Conservation (phyloP, 495 filamentous ascomycete genomes). For the Xylaria acuta region DNA sequence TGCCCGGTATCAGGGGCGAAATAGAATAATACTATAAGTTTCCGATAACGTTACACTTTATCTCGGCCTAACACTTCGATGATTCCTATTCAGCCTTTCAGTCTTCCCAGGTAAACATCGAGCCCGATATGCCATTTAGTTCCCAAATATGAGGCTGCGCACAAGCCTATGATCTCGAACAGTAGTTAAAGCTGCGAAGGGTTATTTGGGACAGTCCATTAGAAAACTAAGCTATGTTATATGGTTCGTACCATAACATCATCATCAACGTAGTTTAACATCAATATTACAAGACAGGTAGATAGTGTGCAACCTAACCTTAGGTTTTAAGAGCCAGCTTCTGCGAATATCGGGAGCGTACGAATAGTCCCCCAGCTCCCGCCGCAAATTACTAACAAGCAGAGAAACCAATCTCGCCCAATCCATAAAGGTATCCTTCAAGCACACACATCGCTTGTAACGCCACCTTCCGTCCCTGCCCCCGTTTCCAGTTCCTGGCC, state of each 20-base stretch:
- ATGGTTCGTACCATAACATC: not conserved
- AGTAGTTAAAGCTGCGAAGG: not conserved
- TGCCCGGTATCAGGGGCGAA: not conserved
- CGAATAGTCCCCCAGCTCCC: not conserved
- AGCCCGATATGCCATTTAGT: not conserved
- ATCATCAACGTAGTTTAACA: not conserved
- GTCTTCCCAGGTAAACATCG: not conserved
- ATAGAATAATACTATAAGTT: not conserved
- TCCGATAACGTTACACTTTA: not conserved
- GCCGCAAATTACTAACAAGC: not conserved
- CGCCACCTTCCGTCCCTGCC: slow-evolving; percentile 13
- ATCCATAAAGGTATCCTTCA: not conserved
- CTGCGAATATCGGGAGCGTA: not conserved
- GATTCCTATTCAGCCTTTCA: not conserved
- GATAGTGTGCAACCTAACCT: not conserved
- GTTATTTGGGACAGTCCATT: not conserved
- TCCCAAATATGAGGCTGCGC: not conserved
- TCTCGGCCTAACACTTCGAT: not conserved
- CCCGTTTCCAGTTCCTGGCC: slow-evolving; percentile 24
- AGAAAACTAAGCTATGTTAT: not conserved
- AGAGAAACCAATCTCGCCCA: not conserved
- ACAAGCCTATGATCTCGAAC: not conserved
- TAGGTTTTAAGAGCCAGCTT: not conserved
- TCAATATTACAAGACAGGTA: not conserved
- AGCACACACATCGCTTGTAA: not conserved